These are phyloP conservation scores for Ganoderma sinense DNA, from an alignment of 1,284 basidiomycete species.

Conservation along the genomic window DNA sequence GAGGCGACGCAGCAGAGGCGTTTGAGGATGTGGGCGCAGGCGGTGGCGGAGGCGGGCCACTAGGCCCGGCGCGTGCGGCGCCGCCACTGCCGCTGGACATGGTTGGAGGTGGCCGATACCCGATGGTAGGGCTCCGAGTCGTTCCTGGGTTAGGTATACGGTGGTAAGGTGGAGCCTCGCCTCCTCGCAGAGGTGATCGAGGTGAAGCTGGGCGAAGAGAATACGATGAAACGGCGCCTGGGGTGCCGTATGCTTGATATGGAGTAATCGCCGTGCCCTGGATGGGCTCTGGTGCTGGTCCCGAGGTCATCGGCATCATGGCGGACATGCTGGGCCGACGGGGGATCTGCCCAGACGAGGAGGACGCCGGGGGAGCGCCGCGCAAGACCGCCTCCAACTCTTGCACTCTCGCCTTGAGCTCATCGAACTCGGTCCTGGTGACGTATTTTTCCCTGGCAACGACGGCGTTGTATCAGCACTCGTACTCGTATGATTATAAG, in stretches of 20 bases:
- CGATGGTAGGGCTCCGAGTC: constrained; percentile 33
- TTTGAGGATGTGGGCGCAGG: constrained; percentile 16
- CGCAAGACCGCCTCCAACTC: constrained; percentile 46
- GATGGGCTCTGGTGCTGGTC: constrained; percentile 34
- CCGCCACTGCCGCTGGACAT: constrained; percentile 18
- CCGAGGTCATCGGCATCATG: constrained; percentile 34
- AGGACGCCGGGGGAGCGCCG: constrained; percentile 24
- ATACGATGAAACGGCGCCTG: constrained; percentile 13
- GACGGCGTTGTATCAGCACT: constrained; percentile 19
- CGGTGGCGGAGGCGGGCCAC: constrained; percentile 22
- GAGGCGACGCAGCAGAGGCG: constrained; percentile 16
- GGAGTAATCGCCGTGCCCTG: constrained; percentile 37
- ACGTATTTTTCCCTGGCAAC: constrained; percentile 62
- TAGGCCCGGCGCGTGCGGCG: constrained; percentile 14
- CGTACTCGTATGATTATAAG: constrained; percentile 8
- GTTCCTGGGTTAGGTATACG: constrained; percentile 17
- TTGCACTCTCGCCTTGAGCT: constrained; percentile 50
- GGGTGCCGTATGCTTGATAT: constrained; percentile 34
- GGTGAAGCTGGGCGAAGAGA: constrained; percentile 29
- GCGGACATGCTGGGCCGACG: constrained; percentile 29
- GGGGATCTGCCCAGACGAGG: constrained; percentile 23
- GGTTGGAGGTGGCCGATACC: constrained; percentile 31
- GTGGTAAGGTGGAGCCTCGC: constrained; percentile 29
- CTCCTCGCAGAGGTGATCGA: constrained; percentile 34
- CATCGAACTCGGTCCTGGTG: constrained; percentile 58